phyloP scores from a whole-genome alignment of 108 stramenopile species.

The Cyclotella sp. region DNA sequence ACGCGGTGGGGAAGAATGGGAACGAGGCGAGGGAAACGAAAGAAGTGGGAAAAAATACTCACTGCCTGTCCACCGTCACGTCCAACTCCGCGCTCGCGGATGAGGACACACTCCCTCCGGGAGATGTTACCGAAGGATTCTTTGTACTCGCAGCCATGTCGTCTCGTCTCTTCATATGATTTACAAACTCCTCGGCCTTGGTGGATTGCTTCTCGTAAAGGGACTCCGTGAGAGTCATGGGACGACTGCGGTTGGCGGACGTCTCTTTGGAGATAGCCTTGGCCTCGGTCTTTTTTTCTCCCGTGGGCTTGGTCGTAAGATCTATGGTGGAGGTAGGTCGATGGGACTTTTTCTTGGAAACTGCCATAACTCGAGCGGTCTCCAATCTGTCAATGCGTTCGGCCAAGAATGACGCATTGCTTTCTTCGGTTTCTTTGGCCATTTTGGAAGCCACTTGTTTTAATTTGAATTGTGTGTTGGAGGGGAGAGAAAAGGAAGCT shows the following conservation, averaged over 20 bases:
- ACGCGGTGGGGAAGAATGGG: not conserved
- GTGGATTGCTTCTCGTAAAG: not conserved
- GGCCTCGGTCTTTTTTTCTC: too few species aligned
- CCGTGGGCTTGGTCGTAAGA: too few species aligned
- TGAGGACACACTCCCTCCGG: not conserved
- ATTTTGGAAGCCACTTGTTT: not conserved
- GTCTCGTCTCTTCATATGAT: not conserved
- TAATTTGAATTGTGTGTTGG: not conserved
- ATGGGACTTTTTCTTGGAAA: not conserved
- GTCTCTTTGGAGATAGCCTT: too few species aligned
- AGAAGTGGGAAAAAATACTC: not conserved
- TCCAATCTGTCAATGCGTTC: not conserved
- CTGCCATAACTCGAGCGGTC: too few species aligned
- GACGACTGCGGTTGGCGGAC: not conserved
- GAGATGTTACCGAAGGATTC: not conserved
- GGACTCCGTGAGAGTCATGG: not conserved
- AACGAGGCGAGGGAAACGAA: not conserved
- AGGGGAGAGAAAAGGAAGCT: not conserved
- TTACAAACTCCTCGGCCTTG: not conserved
- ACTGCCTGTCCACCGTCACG: not conserved
- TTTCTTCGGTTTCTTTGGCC: not conserved
- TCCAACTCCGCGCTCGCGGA: not conserved
- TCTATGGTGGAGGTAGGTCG: too few species aligned
- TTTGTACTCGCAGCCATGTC: not conserved
- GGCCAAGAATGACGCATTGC: not conserved